Base-by-base conservation (phyloP, 148 eudicot genomes). In the Cornus kousa region DNA sequence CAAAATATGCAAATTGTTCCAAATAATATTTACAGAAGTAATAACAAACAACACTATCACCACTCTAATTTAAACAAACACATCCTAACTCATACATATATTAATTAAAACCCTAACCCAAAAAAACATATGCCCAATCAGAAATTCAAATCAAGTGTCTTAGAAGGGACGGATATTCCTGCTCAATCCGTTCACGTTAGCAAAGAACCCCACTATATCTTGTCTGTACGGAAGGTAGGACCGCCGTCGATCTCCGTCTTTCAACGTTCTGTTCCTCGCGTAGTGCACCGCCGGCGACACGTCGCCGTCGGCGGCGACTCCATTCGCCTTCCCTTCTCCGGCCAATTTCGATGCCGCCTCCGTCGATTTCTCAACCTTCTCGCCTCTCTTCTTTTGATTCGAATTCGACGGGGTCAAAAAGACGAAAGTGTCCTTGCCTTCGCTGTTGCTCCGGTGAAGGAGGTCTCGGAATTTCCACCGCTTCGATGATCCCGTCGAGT, bases 381-480 rank as follows among this genome's bases (percentile, higher is more conserved):
- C 76, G 32, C 59, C 46, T 7, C 40, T 40, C 37, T 40, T 35
- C 73, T 71, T 83, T 50, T 60, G 28, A 12, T 43, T 33, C 6
- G 74, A 67, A n/a, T 28, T 74, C 20, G 74, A 20, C 13, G 78
- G 79, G 1, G 77, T 59, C 32, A 83, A 46, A 74, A 88, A 79
- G 50, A 84, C 84, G 79, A 89, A 86, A 55, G 80, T 81, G 19
- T 80, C 89, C 77, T 85, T 82, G 23, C 98, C 97, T 64, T 93
- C 98, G 69, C 97, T 95, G 40, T 84, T 80, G 81, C 97, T 95
- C 78, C 97, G 81, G 22, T 78, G 68, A 16, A 95, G 69, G 37
- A 95, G 85, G 65, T 90, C 87, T 22, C 85, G 83, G 32, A 95
- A 75, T 76, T 82, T 87, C 97, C 97, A 95, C 70, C 93, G 76